Percentiles rank a stretch among this genome's conserved stretches.
These are phyloP conservation scores for Cladosporium colombiae DNA, from an alignment of 2,329 filamentous ascomycete genomes.

Conservation along the genomic window DNA sequence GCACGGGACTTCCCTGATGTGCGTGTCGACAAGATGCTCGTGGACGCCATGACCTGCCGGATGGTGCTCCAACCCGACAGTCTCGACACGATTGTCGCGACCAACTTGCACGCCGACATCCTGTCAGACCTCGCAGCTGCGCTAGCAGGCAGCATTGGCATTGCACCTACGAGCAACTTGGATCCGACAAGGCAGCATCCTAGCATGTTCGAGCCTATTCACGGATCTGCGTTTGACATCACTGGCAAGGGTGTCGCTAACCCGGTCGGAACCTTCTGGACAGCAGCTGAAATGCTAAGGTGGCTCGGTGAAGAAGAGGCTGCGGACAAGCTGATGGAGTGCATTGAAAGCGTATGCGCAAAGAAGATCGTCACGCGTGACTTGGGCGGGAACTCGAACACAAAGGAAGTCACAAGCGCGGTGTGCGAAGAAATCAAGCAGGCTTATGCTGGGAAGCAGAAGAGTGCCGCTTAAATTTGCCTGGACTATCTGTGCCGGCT, in stretches of 20 bases:
- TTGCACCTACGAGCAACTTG: conserved; percentile 69
- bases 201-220: conserved; percentile 64
- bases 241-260: conserved; percentile 59
- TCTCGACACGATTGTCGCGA: conserved; percentile 65
- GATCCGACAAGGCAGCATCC: conserved; percentile 64
- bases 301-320: conserved; percentile 60
- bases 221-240: conserved; percentile 61
- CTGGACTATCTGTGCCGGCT: background rate
- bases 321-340: conserved; percentile 51
- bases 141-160: conserved; percentile 69
- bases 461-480: background rate
- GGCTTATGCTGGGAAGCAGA: conserved; percentile 14
- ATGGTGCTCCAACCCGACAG: conserved; percentile 63
- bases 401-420: conserved; percentile 46
- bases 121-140: conserved; percentile 71
- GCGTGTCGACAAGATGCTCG: conserved; percentile 64
- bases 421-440: conserved; percentile 42
- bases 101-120: conserved; percentile 65
- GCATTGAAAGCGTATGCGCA: conserved; percentile 56
- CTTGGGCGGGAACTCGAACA: conserved; percentile 51
- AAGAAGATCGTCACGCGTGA: conserved; percentile 56
- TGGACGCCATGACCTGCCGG: conserved; percentile 66
- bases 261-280: conserved; percentile 62
- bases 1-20: conserved; percentile 62
- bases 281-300: conserved; percentile 58